Base-by-base conservation (phyloP, 2,329 filamentous ascomycete genomes). In the Diaporthe sp. region DNA sequence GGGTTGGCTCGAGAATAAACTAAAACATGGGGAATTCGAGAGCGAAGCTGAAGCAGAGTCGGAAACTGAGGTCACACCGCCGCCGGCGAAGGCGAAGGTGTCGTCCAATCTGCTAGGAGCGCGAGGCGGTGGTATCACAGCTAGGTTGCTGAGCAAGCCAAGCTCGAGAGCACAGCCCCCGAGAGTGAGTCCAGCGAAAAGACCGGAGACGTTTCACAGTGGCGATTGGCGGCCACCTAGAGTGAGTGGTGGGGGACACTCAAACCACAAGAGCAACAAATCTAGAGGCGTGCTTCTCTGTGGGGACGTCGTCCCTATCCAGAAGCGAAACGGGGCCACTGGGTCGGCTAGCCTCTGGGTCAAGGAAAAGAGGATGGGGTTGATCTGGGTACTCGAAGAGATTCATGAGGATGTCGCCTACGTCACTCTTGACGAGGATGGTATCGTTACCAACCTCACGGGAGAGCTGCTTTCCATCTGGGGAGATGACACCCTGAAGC, bases 361-460 rank as follows among this genome's bases (percentile, higher is more conserved):
- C 4, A 99, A 99, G 86, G 97, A 99, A 83, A 99, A 99, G 84
- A 91, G 93, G 66, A 92, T 95, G 70, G 96, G 96, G 13, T 85
- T 99, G 75, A 98, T 99, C 75, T 99, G 97, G 97, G 97, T 99
- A 12, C 85, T 99, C 2, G 97, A 99, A 82, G 97, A 99, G 84
- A 98, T 99, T 76, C 95, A 96, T 72, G 97, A 99, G 84, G 96
- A 99, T 82, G 92, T 97, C 52, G 95, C 94, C 5, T 90, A 91
- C 76, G 84, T 99, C 57, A 89, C 87, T 15, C 88, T 97, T 28
- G 94, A 97, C 80, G 92, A 95, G 73, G 92, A 95, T 38, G 95
- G 95, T 55, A 88, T 89, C 57, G 90, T 98, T 25, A 88, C 91
- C 38, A 91, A 89, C 69, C 88, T 94, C 50, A 88, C 89, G 2